A percentile compares a stretch with the other conserved stretches of the same genome.
These are phyloP conservation scores for Berberis vulgaris DNA, from an alignment of 164 flowering plant genomes.

Conservation along the genomic window DNA sequence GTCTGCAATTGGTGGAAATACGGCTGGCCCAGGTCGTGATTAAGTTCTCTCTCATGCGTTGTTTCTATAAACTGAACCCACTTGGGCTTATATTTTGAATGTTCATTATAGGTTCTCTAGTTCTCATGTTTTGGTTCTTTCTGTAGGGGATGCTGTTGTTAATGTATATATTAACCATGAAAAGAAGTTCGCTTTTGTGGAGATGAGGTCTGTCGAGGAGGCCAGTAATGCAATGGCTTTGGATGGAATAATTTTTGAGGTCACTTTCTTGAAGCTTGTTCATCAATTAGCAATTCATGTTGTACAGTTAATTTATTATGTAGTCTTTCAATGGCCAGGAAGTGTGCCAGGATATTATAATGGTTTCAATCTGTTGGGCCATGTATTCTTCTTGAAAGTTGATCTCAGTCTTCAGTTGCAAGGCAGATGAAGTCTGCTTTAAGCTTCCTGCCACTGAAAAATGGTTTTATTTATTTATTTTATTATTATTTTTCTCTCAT, in stretches of 20 bases:
- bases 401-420: neutral
- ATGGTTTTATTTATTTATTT: no score
- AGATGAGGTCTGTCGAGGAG: constrained; percentile 99
- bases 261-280: neutral
- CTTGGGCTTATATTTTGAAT: neutral
- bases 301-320: no score
- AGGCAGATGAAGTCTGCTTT: neutral
- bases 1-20: constrained; percentile 93
- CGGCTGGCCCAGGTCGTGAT: constrained; percentile 81
- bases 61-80: neutral
- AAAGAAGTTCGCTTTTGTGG: constrained; percentile 98
- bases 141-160: constrained; percentile 92
- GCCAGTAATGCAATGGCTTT: constrained; percentile 68
- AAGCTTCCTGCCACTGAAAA: no score
- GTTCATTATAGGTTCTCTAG: neutral
- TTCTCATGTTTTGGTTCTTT: neutral
- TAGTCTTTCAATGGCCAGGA: no score
- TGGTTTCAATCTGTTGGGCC: no score
- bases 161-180: constrained; percentile 97
- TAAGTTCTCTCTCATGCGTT: neutral
- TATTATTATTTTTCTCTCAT: no score
- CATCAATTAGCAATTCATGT: neutral
- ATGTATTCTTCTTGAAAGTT: neutral
- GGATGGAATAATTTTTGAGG: constrained; percentile 18
- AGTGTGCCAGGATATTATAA: no score